phyloP scores from a whole-genome alignment of 345 rosid genomes.

The Camelina laxa region DNA sequence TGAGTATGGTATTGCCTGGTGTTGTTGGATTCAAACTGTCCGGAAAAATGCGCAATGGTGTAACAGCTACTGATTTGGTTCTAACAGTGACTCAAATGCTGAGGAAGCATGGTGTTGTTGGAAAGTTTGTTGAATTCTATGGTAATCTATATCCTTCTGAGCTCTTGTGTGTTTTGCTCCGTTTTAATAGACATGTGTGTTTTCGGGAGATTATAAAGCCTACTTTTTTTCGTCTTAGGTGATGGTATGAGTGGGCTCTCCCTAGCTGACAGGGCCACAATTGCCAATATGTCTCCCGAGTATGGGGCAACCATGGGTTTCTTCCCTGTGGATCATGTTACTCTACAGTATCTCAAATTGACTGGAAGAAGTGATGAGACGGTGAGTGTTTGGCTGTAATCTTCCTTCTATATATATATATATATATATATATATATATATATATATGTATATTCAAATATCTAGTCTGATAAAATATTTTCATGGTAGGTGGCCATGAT shows the following conservation, averaged over 20 bases:
- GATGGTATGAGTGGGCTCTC: constrained; percentile 92
- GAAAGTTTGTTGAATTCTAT: constrained; percentile 98
- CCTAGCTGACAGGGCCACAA: constrained; percentile 98
- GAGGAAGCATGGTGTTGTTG: constrained; percentile 99
- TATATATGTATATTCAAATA: not conserved
- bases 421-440: not conserved
- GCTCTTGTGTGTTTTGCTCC: not conserved
- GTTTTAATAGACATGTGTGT: constrained; percentile 4
- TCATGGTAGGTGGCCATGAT: constrained; percentile 57
- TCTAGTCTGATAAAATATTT: constrained; percentile 15
- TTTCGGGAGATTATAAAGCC: constrained; percentile 14
- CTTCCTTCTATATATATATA: not conserved
- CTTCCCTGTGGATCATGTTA: constrained; percentile 98
- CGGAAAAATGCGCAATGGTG: constrained; percentile 82
- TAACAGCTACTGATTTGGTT: constrained; percentile 98
- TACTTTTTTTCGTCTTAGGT: constrained; percentile 53
- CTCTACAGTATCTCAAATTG: constrained; percentile 89
- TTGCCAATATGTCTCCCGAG: constrained; percentile 99
- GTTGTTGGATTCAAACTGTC: constrained; percentile 97
- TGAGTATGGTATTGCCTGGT: constrained; percentile 99
- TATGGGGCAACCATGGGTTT: constrained; percentile 99
- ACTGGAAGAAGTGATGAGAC: constrained; percentile 99
- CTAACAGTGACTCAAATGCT: constrained; percentile 96
- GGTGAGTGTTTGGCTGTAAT: constrained; percentile 53
- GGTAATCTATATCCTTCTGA: constrained; percentile 55